Base-by-base conservation (phyloP, 768 basidiomycete genomes). In the Trametes elegans region DNA sequence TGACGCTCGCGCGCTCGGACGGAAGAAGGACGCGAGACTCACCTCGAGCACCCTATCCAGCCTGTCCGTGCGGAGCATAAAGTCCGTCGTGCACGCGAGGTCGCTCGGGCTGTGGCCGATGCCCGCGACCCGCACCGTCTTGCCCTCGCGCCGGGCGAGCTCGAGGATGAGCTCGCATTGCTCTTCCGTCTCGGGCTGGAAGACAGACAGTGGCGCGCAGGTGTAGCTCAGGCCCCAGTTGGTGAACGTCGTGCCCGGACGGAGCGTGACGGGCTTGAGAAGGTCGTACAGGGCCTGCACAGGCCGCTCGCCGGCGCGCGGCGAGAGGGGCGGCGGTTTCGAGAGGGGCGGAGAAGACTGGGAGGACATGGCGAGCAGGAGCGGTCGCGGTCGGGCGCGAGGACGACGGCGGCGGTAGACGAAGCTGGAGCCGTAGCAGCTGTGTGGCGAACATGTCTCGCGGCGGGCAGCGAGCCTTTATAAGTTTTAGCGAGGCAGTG, bases 51-150 rank as follows among this genome's bases (percentile, higher is more conserved):
- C 69, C 36, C 79, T 75, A 69, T 88, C 79, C 49, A 98, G 71
- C 64, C 79, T 82, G 38, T 83, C 83, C 55, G 90, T 90, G 49
- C 88, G 79, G 53, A 98, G 72, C 84, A 98, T 88, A 73, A 82
- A 94, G 10, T 85, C 91, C 47, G 74, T 79, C 0, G 94, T 97
- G 72, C 93, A 98, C 0, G 92, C 90, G 45, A 98, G 77, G 73
- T 99, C 96, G 66, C 87, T 90, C 21, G 96, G 96, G 54, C 88
- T 90, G 73, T 98, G 95, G 2, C 95, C 96, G 14, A 92, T 84
- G 11, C 93, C 97, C 11, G 85, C 88, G 0, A 90, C 88, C 51
- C 93, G 83, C 29, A 98, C 76, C 19, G 79, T 76, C 66, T 80
- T 83, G 14, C 79, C 73, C 66, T 93, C 83, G 38, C 88, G 75